Base-by-base conservation (phyloP, 2,329 filamentous ascomycete species). In the Alternaria incomplexa region DNA sequence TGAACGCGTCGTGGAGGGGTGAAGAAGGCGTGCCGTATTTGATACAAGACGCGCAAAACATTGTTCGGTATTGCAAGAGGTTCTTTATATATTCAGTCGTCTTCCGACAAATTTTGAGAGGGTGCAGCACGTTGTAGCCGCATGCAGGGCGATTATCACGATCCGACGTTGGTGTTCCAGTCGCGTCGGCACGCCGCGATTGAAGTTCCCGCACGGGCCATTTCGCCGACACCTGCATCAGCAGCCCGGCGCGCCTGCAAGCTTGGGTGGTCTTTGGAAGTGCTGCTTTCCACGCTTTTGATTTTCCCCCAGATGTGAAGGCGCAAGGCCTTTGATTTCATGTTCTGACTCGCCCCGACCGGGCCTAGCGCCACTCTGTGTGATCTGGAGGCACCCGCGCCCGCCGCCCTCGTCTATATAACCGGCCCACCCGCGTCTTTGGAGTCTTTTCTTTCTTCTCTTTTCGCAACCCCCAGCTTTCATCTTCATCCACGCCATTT, bases 301-400 rank as follows among this genome's bases (percentile, higher is more conserved):
- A 67, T 69, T 71, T 65, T 64, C 64, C 55, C 58, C 58, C 58
- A 59, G 43, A 53, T 66, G 61, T 63, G 61, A 62, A 61, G 61
- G 50, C 56, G 58, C 67, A 56, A 64, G 59, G 56, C 50, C 57
- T 63, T 63, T 65, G 57, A 59, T 62, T 66, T 65, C 63, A 63
- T 67, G 65, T 63, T 69, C 64, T 64, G 54, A 23, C 54, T n/a
- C 54, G 58, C 58, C 72, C 72, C 63, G 65, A 70, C 58, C 25
- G 36, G 59, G 71, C 60, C 58, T 75, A 73, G 72, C 73, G 72
- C 67, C 62, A 48, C 65, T 36, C 55, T 51, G 57, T 71, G 67
- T 74, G 72, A 73, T 73, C 68, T 70, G 44, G 67, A 70, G 70
- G 69, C 70, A 70, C 58, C 72, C 70, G 62, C 69, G 40, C 54